These are phyloP conservation scores for Cetradonia linearis DNA, from an alignment of 495 filamentous ascomycete genomes.

Conservation along the genomic window DNA sequence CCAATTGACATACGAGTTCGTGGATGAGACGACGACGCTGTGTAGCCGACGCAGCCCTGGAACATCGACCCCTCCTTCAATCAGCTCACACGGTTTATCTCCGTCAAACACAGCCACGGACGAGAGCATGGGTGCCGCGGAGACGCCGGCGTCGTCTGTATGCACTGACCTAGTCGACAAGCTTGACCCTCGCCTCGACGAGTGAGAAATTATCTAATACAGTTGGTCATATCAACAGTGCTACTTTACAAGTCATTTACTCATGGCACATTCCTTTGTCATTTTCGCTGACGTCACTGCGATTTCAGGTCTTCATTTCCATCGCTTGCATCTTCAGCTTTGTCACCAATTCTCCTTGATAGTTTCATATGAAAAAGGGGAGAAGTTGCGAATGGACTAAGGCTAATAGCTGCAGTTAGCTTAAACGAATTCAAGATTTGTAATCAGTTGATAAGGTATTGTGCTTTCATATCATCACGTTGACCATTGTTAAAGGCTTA, in stretches of 20 bases:
- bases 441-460: too few relatives aligned
- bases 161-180: slow-evolving; percentile 12
- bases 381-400: too few relatives aligned
- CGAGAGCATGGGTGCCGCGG: background rate
- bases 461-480: too few relatives aligned
- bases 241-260: background rate
- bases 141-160: slow-evolving; percentile 12
- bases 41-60: slow-evolving; percentile 7
- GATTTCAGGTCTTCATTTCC: too few relatives aligned
- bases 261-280: background rate
- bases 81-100: slow-evolving; percentile 8
- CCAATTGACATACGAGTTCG: slow-evolving; percentile 6
- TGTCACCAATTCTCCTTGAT: too few relatives aligned
- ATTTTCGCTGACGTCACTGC: background rate
- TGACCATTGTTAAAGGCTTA: too few relatives aligned
- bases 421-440: too few relatives aligned
- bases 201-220: background rate
- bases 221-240: background rate
- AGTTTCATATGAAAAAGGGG: too few relatives aligned
- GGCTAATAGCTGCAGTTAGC: too few relatives aligned
- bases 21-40: slow-evolving; percentile 6
- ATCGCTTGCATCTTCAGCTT: too few relatives aligned
- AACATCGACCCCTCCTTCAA: slow-evolving; percentile 6
- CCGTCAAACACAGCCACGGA: slow-evolving; percentile 1
- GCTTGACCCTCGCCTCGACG: slow-evolving; percentile 13